phyloP scores from a whole-genome alignment of 805 yeast genomes.

The Ogataea dorogensis region DNA sequence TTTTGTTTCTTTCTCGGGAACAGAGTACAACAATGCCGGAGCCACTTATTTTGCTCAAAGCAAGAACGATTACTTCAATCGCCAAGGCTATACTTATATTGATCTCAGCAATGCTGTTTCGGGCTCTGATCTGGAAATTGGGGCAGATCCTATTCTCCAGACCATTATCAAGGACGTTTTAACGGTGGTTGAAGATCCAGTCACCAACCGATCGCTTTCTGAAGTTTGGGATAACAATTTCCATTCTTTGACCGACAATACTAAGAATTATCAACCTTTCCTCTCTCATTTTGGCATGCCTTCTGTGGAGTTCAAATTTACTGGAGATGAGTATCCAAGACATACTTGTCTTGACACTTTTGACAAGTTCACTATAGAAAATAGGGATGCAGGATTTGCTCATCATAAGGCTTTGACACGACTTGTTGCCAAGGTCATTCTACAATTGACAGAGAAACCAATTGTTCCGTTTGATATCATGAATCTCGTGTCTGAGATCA shows the following conservation, averaged over 20 bases:
- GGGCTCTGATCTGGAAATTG: conserved; percentile 48
- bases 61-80: conserved; percentile 48
- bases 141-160: conserved; percentile 59
- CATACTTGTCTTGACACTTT: conserved; percentile 64
- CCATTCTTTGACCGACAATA: conserved; percentile 27
- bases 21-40: conserved; percentile 80
- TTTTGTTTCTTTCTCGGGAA: conserved; percentile 82
- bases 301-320: conserved; percentile 56
- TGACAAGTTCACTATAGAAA: conserved; percentile 45
- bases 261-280: conserved; percentile 70
- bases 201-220: conserved; percentile 22
- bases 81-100: conserved; percentile 66
- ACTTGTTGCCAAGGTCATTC: conserved; percentile 48
- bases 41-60: conserved; percentile 73
- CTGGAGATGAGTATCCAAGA: conserved; percentile 39
- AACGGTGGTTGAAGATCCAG: conserved; percentile 27
- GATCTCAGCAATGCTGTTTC: conserved; percentile 69
- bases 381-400: conserved; percentile 55
- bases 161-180: conserved; percentile 45
- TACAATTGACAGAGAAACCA: conserved; percentile 74
- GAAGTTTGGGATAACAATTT: conserved; percentile 24
- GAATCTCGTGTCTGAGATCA: conserved; percentile 44
- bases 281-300: conserved; percentile 66
- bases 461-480: conserved; percentile 65
- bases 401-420: conserved; percentile 57